Evolutionary conservation across 2,329 filamentous ascomycete genomes (phyloP), one percentile per base, ranked within the genome.

Genomic region (Delphinella strobiligena): DNA sequence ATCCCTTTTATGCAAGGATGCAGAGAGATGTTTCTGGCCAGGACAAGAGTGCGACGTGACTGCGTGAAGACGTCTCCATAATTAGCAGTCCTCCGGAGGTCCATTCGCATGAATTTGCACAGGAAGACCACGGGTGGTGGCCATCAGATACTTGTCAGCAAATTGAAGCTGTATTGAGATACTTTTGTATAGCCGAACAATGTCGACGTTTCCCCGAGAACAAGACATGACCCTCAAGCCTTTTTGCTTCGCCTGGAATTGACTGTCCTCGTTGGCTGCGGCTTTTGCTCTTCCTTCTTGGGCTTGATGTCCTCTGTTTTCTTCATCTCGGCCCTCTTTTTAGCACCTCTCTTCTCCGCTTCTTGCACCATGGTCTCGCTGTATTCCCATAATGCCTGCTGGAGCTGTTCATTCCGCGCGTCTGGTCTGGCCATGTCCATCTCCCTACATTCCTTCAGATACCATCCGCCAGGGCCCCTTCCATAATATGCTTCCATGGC

Each of bases 361-460:
- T 73, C 72, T 58, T 93, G 80, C 41, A 96, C 80, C 47, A 93
- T 74, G 54, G 76, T 77, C 53, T 94, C 88, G 54, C 83, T 94
- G 43, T 83, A 78, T 55, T 93, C 76, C 89, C 89, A 98, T 12
- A 98, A 66, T 57, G 79, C 75, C 71, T 93, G 87, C 43, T 86
- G 87, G 19, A 83, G 63, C 15, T 72, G 73, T 47, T 93, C 87
- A 54, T 93, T 82, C 47, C 72, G 72, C 22, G 22, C 22, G 52
- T 95, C 88, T 18, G 64, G 68, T 38, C 84, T 71, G 18, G 80
- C 71, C 58, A 77, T 81, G 46, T 81, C 74, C 14, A 88, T 71
- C 54, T 85, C 75, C 49, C 75, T 77, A 56, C 89, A 96, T 60
- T 96, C 93, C 61, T 95, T 96, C 56, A 98, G 71, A 36, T 93